Conservation (phyloP, 208 protist species). For the Phytomonas sp. region DNA sequence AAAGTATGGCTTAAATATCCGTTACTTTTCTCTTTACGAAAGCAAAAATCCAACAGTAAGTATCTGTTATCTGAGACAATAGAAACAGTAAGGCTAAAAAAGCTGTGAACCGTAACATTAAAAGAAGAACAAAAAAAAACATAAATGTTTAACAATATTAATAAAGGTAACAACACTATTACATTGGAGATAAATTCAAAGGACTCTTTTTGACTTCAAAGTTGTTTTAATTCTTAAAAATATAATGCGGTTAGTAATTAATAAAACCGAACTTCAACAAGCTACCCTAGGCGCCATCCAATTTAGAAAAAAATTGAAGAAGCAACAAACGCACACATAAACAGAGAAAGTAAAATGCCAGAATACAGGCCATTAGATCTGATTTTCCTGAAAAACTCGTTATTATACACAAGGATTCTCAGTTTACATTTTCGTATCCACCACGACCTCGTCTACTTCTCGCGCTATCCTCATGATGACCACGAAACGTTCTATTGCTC, state of each 20-base stretch:
- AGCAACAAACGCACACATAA: not conserved
- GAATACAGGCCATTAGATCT: not conserved
- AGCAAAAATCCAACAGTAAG: not conserved
- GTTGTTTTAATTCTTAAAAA: not conserved
- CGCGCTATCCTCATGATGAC: not conserved
- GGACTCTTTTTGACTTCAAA: not conserved
- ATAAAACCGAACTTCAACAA: not conserved
- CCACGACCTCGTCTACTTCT: not conserved
- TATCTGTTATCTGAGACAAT: not conserved
- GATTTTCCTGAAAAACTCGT: not conserved
- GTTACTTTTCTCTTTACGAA: not conserved
- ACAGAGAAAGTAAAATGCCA: not conserved
- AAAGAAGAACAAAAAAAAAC: slow-evolving; percentile 11
- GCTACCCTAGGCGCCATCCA: not conserved
- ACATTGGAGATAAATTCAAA: not conserved
- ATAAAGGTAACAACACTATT: not conserved
- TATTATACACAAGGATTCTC: not conserved
- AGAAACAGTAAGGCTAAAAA: slow-evolving; percentile 11
- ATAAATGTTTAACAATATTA: slow-evolving; percentile 5
- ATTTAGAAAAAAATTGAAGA: not conserved
- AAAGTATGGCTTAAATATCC: not conserved
- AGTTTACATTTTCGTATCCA: not conserved
- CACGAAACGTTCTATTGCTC: not conserved
- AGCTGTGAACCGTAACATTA: not conserved
- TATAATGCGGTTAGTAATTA: not conserved